Evolutionary conservation across 768 basidiomycete genomes (phyloP), one percentile per base, ranked within the genome.

Genomic region (Hygrophorus pudorinus): DNA sequence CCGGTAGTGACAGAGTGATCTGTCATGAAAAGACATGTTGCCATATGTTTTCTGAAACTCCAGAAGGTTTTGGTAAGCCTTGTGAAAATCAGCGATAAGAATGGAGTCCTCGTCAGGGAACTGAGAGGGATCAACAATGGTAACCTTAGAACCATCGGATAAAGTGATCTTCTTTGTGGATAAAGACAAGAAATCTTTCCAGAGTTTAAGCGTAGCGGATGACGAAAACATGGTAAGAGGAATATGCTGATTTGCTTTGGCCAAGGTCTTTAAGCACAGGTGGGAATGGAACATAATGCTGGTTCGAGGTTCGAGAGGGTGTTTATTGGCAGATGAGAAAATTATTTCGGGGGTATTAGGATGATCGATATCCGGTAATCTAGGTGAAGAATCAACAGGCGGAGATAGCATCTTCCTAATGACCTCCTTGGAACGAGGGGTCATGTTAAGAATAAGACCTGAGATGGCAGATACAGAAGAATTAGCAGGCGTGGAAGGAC

Each of bases 261-360:
- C 47, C 12, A 51, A 41, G 18, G 11, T 12, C 7, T 41, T 16
- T 11, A 53, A 40, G 42, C 43, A 41, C 1, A 45, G 42, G 17
- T 53, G 52, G 24, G 50, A 38, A 18, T 44, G 35, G 31, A 38
- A 50, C 21, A 41, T 31, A 21, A 38, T 38, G 17, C 40, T 37
- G 20, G 27, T 42, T 20, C 28, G 27, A 16, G 46, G 41, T 12
- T 39, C 2, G 10, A 34, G 12, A 29, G 43, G 27, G 14, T 35
- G 36, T 30, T 41, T 11, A 2, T 39, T 38, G 16, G 33, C n/a
- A 13, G 42, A 24, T 3, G 44, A 46, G 24, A 47, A 47, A 18
- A 49, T 18, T 14, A 38, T 16, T 16, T 38, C 20, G 21, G 37
- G 14, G 21, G 37, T 16, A 17, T 4, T 5, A 34, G 33, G 33